Base-by-base conservation (phyloP, 1,284 basidiomycete genomes). In the Austroboletus rostrupii region DNA sequence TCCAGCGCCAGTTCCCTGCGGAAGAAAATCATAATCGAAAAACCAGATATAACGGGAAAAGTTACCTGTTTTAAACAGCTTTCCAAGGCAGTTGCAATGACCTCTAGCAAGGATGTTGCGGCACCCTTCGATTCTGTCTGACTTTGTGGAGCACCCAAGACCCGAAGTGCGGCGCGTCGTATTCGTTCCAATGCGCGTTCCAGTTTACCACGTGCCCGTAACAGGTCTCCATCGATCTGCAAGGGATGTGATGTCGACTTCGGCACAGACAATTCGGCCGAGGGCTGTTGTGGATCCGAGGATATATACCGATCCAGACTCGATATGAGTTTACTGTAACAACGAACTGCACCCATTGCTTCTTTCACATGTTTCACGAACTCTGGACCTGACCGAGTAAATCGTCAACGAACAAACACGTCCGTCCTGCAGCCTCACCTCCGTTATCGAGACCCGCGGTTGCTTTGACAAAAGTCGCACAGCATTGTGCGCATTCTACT, bases 151-250 rank as follows among this genome's bases (percentile, higher is more conserved):
- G 28, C 54, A 40, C 81, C 81, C n/a, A 83, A 47, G 14, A 71
- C 54, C 47, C 74, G 78, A 21, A 78, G 57, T 9, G 70, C 69
- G 11, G 68, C 66, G 40, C 81, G 73, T 21, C 84, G 72, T n/a
- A 82, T 59, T 49, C 78, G 72, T 58, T 86, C 85, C 12, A 87
- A 53, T 0, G 79, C 77, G 26, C 83, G 73, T 43, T 79, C 76
- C 14, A 83, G 65, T 61, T 84, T 85, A 20, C 70, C 72, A n/a
- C 66, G 66, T 28, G 69, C 60, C 9, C 72, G 72, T 40, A 59
- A 47, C 43, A 70, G 43, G 14, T 75, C 69, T 39, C 64, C 59
- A 26, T 62, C 48, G 12, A 19, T 16, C 11, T 17, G 20, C 36
- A 41, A 33, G 41, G 38, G 13, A 35, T 48, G 16, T 7, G 47